These are phyloP conservation scores for Alternaria arborescens DNA, from an alignment of 2,329 filamentous ascomycete genomes.

Conservation along the genomic window DNA sequence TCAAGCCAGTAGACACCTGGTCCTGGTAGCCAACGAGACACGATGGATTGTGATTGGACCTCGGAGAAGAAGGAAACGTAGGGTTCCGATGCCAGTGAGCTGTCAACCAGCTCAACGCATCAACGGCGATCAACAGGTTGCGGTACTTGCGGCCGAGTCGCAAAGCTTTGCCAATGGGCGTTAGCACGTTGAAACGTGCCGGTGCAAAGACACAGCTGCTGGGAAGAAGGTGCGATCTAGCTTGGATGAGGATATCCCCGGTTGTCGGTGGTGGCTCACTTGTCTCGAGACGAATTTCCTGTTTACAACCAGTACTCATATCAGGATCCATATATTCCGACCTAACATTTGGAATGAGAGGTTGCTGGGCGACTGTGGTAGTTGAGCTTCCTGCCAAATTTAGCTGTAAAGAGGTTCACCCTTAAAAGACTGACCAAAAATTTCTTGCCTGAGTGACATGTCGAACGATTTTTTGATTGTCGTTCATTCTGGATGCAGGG, in stretches of 20 bases:
- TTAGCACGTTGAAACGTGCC: background rate
- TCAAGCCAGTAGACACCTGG: background rate
- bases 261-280: background rate
- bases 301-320: background rate
- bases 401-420: background rate
- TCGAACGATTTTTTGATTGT: background rate
- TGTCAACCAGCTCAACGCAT: background rate
- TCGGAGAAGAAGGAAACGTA: background rate
- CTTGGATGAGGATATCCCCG: too few species aligned
- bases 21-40: background rate
- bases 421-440: background rate
- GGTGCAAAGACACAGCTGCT: background rate
- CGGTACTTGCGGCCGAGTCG: background rate
- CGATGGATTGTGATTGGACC: background rate
- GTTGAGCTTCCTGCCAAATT: background rate
- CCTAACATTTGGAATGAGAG: too few species aligned
- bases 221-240: background rate
- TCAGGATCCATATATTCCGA: too few species aligned
- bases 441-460: background rate
- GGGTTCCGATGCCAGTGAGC: background rate
- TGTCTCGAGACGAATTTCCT: background rate
- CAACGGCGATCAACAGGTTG: background rate
- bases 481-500: background rate
- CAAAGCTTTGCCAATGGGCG: background rate
- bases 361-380: background rate